Evolutionary conservation across 495 filamentous ascomycete species (phyloP), one percentile per base, ranked within the genome.

Genomic region (Stereocaulon alpinum): DNA sequence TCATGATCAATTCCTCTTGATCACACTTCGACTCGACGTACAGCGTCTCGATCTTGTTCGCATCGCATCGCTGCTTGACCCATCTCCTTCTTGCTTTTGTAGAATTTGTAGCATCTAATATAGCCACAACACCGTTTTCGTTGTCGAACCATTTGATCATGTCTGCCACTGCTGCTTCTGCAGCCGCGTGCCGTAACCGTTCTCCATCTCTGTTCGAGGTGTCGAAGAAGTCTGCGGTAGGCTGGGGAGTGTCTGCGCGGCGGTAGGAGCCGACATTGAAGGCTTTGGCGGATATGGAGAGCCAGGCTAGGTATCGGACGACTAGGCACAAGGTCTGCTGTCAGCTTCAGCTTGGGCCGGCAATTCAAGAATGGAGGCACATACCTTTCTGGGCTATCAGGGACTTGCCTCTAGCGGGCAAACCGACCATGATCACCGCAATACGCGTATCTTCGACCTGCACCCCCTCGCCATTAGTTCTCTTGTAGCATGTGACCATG

Each of bases 211-310:
- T 71, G 68, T 98, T 98, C 61, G 79, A 76, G 34, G 80, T 88
- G 66, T 94, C 91, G 71, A 98, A 98, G 79, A 98, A 98, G 65
- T 87, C 86, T 20, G 93, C 93, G 0, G 80, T 77, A 2, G 93
- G 93, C 58, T 89, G 86, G 6, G 93, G 91, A 2, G 89, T 93
- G 62, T 86, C 84, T 62, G 83, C 76, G 62, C 93, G 88, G 55
- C 93, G 89, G 67, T 98, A 98, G 64, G 84, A 86, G 66, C 93
- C 93, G 51, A 98, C 93, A 61, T 98, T 98, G 84, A 98, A 98
- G 64, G 87, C 88, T 65, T 87, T 86, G 50, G 93, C 91, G 32
- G 84, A 83, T 67, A 98, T 90, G 22, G 90, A 94, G 44, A 97
- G 86, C 93, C 93, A 98, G 67, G 82, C 86, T 22, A 98, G 84